Base-by-base conservation (phyloP, 306 rosid genomes). In the Quercus agrifolia region DNA sequence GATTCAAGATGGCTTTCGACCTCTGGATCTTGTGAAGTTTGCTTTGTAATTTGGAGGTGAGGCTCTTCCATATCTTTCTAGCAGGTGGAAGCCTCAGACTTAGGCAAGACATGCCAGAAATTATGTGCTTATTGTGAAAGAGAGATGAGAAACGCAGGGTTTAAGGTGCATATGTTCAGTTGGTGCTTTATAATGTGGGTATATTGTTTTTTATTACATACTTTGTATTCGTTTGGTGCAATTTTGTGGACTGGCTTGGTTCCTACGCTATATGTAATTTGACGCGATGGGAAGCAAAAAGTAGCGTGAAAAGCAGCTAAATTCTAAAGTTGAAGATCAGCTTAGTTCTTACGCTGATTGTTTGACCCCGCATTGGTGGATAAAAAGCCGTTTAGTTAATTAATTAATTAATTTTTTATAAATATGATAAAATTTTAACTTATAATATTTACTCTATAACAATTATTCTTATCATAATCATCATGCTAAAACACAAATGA, bases 61-160 rank as follows among this genome's bases (percentile, higher is more conserved):
- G 38, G 77, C 85, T 85, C 77, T 87, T 92, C 97, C 97, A 92
- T 20, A 85, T 86, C 76, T 80, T 92, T 78, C 67, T 76, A 27
- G 92, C 87, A 20, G 80, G 91, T 73, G 84, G 90, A 81, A 90
- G 81, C 75, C 84, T 85, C 58, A 88, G 76, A 15, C 83, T 84
- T 30, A 87, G 74, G 77, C 78, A 90, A 59, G 91, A 84, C 91
- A 90, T 91, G 78, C 78, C 66, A 44, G 46, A 41, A 41, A 15
- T 79, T 54, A 35, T 4, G 44, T 28, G 5, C 14, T 61, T 6
- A 5, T 13, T 13, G 21, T 15, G 76, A 78, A 25, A 23, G 51
- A 70, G 28, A 1, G 23, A 59, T 15, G 5, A 12, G 14, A 21
- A 14, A 49, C 54, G 54, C 54, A 49, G 17, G 54, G 15, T 49